These are phyloP conservation scores for Carallia brachiata DNA, from an alignment of 345 rosid genomes.

Conservation along the genomic window DNA sequence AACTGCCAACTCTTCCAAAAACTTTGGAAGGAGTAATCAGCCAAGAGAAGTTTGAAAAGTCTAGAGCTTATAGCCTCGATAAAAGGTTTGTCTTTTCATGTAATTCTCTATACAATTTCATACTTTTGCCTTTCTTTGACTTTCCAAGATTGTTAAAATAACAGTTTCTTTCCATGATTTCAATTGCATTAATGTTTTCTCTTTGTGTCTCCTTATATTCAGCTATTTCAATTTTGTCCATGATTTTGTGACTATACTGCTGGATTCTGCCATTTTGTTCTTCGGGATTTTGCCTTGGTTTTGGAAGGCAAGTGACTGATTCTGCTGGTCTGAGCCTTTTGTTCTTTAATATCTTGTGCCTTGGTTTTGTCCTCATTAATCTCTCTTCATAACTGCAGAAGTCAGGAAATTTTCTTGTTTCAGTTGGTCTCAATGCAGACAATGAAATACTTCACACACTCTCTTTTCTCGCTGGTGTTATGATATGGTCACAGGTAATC, in stretches of 20 bases:
- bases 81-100: slow-evolving; percentile 61
- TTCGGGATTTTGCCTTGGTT: slow-evolving; percentile 91
- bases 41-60: slow-evolving; percentile 85
- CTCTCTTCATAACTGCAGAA: slow-evolving; percentile 43
- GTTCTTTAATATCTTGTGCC: neutral
- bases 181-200: slow-evolving; percentile 4
- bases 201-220: slow-evolving; percentile 31
- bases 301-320: slow-evolving; percentile 70
- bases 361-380: slow-evolving; percentile 18
- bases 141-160: neutral
- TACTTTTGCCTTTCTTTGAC: neutral
- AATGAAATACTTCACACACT: slow-evolving; percentile 90
- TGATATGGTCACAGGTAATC: slow-evolving; percentile 92
- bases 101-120: slow-evolving; percentile 2
- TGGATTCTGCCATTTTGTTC: slow-evolving; percentile 94
- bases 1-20: slow-evolving; percentile 81
- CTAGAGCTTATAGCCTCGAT: slow-evolving; percentile 94
- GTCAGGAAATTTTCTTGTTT: slow-evolving; percentile 64
- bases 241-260: slow-evolving; percentile 75
- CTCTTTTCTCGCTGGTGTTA: slow-evolving; percentile 85
- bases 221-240: slow-evolving; percentile 90
- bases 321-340: neutral
- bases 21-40: slow-evolving; percentile 88
- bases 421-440: slow-evolving; percentile 65
- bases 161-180: neutral